phyloP scores from a whole-genome alignment of 306 rosid genomes.

The Castanea sativa region DNA sequence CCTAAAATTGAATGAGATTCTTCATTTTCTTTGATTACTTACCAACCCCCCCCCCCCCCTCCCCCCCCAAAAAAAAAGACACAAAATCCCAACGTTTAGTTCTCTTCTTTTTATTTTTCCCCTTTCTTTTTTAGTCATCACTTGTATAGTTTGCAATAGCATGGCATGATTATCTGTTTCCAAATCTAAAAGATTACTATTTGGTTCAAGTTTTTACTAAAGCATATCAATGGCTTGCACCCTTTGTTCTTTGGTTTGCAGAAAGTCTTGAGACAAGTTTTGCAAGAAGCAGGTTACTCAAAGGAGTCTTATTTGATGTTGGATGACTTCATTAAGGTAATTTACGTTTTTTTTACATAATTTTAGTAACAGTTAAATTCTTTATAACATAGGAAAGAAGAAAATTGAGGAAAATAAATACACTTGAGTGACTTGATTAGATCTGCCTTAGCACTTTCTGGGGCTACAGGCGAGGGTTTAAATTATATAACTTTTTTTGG shows the following conservation, averaged over 20 bases:
- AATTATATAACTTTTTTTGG: not conserved
- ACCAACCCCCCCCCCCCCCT: too few species aligned
- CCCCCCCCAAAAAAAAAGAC: not conserved
- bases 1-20: not conserved
- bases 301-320: constrained; percentile 58
- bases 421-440: constrained; percentile 14
- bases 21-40: not conserved
- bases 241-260: constrained; percentile 33
- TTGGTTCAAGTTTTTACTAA: not conserved
- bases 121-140: not conserved
- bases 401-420: not conserved
- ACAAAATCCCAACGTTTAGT: not conserved
- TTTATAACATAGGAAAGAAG: constrained; percentile 5
- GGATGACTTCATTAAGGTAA: constrained; percentile 78
- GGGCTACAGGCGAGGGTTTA: not conserved
- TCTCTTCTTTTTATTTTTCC: not conserved
- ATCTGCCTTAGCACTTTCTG: constrained; percentile 1
- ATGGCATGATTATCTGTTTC: not conserved
- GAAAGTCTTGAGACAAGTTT: constrained; percentile 66
- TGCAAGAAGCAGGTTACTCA: constrained; percentile 78
- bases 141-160: not conserved
- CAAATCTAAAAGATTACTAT: not conserved
- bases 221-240: constrained; percentile 2
- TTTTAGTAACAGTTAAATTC: constrained; percentile 1
- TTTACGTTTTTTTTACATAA: constrained; percentile 7